phyloP scores from a whole-genome alignment of 2,329 filamentous ascomycete genomes.

The Alternaria triticina region DNA sequence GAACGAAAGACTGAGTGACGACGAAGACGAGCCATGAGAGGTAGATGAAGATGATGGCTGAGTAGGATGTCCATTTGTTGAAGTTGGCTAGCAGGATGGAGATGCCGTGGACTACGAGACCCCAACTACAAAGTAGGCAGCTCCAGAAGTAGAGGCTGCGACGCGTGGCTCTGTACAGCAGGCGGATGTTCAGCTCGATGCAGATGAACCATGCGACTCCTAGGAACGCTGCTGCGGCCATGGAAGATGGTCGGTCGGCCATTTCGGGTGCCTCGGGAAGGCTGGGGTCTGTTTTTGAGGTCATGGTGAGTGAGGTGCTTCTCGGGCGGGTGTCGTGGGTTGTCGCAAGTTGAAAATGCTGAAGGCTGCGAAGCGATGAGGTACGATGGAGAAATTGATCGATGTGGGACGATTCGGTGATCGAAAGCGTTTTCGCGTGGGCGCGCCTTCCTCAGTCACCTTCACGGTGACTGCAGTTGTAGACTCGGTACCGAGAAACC shows the following conservation, averaged over 20 bases:
- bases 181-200: conserved; percentile 52
- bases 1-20: conserved; percentile 64
- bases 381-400: background rate
- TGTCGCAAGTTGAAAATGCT: background rate
- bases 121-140: conserved; percentile 29
- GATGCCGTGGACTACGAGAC: conserved; percentile 48
- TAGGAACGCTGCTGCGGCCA: conserved; percentile 16
- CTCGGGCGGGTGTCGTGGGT: background rate
- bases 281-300: background rate
- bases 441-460: background rate
- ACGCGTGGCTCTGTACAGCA: conserved; percentile 43
- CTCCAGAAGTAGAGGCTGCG: conserved; percentile 58
- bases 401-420: background rate
- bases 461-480: background rate
- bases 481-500: background rate
- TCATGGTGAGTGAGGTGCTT: background rate
- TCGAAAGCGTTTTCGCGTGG: background rate
- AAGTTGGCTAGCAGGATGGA: conserved; percentile 52
- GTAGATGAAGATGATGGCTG: conserved; percentile 52
- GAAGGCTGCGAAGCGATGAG: background rate
- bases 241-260: conserved; percentile 1
- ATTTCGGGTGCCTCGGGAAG: background rate
- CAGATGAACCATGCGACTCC: conserved; percentile 44
- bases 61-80: conserved; percentile 51
- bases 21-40: conserved; percentile 65